Evolutionary conservation across 495 filamentous ascomycete species (phyloP), one percentile per base, ranked within the genome.

Genomic region (Neurospora sp.): DNA sequence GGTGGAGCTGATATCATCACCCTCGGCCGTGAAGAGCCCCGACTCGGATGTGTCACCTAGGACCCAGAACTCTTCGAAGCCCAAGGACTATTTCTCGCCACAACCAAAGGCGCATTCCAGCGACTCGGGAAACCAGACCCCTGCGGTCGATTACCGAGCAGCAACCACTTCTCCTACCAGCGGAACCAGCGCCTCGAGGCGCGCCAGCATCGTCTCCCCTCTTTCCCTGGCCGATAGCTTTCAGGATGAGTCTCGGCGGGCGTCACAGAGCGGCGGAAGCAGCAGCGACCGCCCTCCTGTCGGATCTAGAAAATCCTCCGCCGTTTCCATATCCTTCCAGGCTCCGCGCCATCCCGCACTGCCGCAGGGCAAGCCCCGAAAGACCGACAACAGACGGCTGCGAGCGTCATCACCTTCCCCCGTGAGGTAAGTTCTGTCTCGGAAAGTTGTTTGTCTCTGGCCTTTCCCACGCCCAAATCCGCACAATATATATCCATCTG

Each of bases 351-450:
- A 85, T 71, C 83, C 84, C 7, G 79, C 78, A 40, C 79, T 86
- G 20, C 84, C 84, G 22, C 84, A 85, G 65, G 84, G 84, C 37
- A 65, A 76, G 7, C 83, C 82, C 70, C 82, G 83, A 41, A 83
- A 81, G 69, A 84, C 83, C 39, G 81, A 82, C 69, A 82, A 79
- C 71, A 75, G 71, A 68, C 79, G 84, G 20, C 80, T 84, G 40
- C 78, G 82, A 53, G 79, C 80, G n/a, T 82, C 82, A 38, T 86
- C 84, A n/a, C 84, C 84, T 39, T 82, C 81, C 53, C 83, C 84
- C 69, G 76, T 79, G 72, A 84, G 79, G 84, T 85, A 78, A 84
- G 84, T 83, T 74, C n/a, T 40, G 68, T 72, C 45, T 70, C 3
- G 0, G 14, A 31, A 16, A 31, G 72, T 71, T 53, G 65, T 72